These are phyloP conservation scores for Aspergillus tamarii DNA, from an alignment of 2,329 filamentous ascomycete genomes.

Conservation along the genomic window DNA sequence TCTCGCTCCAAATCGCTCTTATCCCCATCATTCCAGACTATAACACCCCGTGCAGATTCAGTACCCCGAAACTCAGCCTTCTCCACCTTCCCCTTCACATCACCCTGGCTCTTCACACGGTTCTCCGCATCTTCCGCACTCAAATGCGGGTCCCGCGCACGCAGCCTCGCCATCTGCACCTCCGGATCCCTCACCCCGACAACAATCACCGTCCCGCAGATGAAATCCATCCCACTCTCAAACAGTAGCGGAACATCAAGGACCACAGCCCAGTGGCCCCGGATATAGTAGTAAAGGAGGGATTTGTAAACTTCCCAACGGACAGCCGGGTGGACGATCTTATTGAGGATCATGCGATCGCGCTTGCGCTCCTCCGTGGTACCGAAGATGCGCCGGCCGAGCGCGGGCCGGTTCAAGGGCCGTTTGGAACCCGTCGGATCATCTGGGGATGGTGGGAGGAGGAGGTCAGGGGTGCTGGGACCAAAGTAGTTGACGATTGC, in stretches of 20 bases:
- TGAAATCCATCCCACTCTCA: constrained; percentile 80
- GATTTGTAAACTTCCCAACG: constrained; percentile 77
- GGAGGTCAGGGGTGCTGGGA: constrained; percentile 80
- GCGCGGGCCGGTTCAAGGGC: constrained; percentile 81
- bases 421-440: constrained; percentile 34
- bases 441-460: constrained; percentile 60
- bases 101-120: constrained; percentile 81
- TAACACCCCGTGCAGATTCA: constrained; percentile 66
- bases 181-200: constrained; percentile 80
- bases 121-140: constrained; percentile 85
- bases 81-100: constrained; percentile 80
- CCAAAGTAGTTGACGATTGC: constrained; percentile 82
- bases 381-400: constrained; percentile 87
- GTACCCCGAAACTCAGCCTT: constrained; percentile 66
- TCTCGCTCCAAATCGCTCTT: constrained; percentile 70
- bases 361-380: constrained; percentile 68
- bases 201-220: constrained; percentile 84
- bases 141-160: constrained; percentile 75
- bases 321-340: constrained; percentile 91
- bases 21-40: constrained; percentile 88
- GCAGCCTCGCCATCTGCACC: constrained; percentile 79
- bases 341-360: constrained; percentile 79
- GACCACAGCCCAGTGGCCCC: constrained; percentile 84
- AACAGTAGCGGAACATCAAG: constrained; percentile 92
- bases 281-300: constrained; percentile 72